A percentile compares a stretch with the other conserved stretches of the same genome.
phyloP scores from a whole-genome alignment of 2,329 filamentous ascomycete genomes.

The Colletotrichum lupini region DNA sequence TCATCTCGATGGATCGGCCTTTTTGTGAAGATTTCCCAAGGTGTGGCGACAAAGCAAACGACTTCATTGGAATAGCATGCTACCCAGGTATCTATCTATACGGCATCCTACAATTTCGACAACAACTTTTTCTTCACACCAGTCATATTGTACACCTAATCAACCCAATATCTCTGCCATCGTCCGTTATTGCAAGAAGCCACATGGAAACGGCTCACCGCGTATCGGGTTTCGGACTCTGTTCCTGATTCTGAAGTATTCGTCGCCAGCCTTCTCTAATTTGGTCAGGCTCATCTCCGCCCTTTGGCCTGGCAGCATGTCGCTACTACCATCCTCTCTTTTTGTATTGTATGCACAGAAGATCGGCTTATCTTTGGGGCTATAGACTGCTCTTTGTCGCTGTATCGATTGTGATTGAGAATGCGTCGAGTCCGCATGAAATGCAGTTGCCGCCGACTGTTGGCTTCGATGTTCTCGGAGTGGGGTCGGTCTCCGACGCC shows the following conservation, averaged over 20 bases:
- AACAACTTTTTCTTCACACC: background rate
- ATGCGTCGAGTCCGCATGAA: background rate
- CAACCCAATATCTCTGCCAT: background rate
- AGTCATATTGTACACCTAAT: background rate
- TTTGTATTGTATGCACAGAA: background rate
- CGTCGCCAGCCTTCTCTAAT: conserved; percentile 4
- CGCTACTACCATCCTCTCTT: background rate
- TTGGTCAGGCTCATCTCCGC: background rate
- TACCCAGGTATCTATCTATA: background rate
- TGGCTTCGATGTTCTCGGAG: background rate
- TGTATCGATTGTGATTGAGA: background rate
- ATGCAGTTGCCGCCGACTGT: background rate
- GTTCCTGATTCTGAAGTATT: conserved; percentile 8
- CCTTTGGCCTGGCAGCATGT: background rate
- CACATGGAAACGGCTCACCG: background rate
- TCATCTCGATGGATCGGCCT: background rate
- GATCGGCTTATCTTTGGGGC: background rate
- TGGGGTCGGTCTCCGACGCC: background rate
- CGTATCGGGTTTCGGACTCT: background rate
- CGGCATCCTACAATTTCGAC: background rate
- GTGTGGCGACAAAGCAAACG: background rate
- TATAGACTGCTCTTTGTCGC: background rate
- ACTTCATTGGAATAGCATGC: background rate
- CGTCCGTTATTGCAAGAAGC: background rate
- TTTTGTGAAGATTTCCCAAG: background rate